Conservation (phyloP, 106 monocot species). For the Phalaenopsis aphrodite region DNA sequence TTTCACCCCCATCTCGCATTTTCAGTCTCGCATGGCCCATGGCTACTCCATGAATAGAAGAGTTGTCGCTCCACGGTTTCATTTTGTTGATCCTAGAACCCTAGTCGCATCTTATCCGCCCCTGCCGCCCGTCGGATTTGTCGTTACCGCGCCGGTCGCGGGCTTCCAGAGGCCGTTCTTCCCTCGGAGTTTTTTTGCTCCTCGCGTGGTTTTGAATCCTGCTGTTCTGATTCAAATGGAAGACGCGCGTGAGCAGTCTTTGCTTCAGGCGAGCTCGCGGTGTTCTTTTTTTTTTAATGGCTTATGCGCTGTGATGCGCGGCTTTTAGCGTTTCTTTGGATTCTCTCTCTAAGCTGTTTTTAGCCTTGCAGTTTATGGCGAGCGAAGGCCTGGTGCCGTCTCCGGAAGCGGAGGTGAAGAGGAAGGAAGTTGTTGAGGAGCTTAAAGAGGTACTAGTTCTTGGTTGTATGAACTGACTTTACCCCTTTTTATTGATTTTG, state of each 20-base stretch:
- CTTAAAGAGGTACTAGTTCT: slow-evolving; percentile 1
- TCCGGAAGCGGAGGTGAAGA: slow-evolving; percentile 4
- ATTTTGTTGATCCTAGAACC: slow-evolving; percentile 2
- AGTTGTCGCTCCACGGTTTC: not conserved
- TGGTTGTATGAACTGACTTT: not conserved
- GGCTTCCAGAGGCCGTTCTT: not conserved
- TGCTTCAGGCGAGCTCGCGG: not conserved
- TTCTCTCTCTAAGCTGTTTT: not conserved
- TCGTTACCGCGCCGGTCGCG: not conserved
- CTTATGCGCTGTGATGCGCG: not conserved
- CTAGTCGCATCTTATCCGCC: not conserved
- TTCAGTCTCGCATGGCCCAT: not conserved
- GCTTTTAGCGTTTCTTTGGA: not conserved
- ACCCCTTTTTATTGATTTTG: not conserved
- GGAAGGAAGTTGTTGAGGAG: slow-evolving; percentile 8
- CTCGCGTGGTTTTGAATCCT: not conserved
- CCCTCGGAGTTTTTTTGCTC: not conserved
- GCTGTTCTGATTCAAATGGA: not conserved
- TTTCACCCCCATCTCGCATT: not conserved
- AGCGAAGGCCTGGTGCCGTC: slow-evolving; percentile 3
- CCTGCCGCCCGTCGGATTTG: not conserved
- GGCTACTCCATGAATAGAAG: not conserved
- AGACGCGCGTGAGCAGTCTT: not conserved
- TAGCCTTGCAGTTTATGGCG: not conserved
- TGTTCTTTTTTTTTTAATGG: not conserved